Evolutionary conservation across 805 yeast genomes (phyloP).

Genomic region (Cyberlindnera maclurae): DNA sequence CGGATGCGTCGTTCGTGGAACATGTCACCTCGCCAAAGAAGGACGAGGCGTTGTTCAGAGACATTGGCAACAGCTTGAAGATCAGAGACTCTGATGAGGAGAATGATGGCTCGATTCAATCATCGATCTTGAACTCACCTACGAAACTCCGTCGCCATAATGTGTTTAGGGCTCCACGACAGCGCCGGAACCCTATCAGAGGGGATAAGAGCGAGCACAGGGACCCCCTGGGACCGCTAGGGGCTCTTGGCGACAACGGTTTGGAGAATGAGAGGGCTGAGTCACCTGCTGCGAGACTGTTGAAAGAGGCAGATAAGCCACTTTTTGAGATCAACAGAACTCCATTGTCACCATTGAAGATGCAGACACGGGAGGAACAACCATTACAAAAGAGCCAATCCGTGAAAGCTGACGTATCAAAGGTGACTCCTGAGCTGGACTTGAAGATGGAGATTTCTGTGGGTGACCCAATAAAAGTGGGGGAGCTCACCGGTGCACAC

Average conservation of each 20-base stretch:
- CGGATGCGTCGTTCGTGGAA: conserved; percentile 20
- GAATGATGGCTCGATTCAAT: conserved; percentile 11
- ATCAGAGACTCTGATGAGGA: conserved; percentile 2
- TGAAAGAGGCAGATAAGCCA: conserved; percentile 46
- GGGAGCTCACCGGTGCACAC: conserved; percentile 84
- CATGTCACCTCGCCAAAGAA: conserved; percentile 19
- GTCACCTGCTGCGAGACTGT: conserved; percentile 28
- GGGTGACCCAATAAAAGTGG: conserved; percentile 87
- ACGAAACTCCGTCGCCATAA: conserved; percentile 35
- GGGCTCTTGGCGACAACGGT: conserved; percentile 11
- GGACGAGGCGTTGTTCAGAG: conserved; percentile 30
- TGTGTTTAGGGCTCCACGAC: conserved; percentile 41
- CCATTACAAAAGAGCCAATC: background rate
- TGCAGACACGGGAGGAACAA: background rate
- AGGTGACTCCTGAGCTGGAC: conserved; percentile 2
- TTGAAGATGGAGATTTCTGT: conserved; percentile 55
- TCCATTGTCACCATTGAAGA: conserved; percentile 21
- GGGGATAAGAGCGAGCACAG: conserved; percentile 17
- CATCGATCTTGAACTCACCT: conserved; percentile 25
- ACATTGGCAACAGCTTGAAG: conserved; percentile 11
- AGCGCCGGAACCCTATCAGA: conserved; percentile 30
- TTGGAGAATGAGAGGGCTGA: conserved; percentile 24
- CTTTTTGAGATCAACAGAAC: conserved; percentile 38
- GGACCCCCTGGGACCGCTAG: conserved; percentile 29
- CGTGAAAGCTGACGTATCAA: conserved; percentile 5